Evolutionary conservation across 805 yeast species (phyloP), one percentile per base, ranked within the genome.

Genomic region (Candida nitratophila): DNA sequence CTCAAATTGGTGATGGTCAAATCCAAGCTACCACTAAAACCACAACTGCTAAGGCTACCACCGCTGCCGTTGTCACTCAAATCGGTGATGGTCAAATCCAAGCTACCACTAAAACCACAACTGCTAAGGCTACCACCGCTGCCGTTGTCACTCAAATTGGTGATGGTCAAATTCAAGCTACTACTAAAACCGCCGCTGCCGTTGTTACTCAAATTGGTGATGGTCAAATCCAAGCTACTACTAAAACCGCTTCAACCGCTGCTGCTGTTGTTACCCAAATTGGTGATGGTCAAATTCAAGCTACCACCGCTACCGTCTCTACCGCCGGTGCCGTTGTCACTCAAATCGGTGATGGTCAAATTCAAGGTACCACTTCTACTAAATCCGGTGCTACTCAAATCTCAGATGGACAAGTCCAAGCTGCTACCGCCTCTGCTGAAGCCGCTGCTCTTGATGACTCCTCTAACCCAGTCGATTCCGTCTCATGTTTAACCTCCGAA

Each of bases 381-480:
- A 47, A 54, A 16, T 47, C 60, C 32, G 52, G 58, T 48, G 66
- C 67, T 44, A 54, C 77, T 50, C 83, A 77, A 64, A 77, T 78
- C 46, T 69, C 71, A 52, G 84, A 78, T 50, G 83, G 83, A 53
- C 83, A 77, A 64, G 66, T 76, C 59, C 81, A 77, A 61, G 69
- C 70, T 37, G 61, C 68, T 44, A 60, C 62, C 22, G 50, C 53
- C n/a, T 47, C 63, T 40, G 51, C 72, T 34, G 42, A 48, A 41
- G 35, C 39, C 14, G 42, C 56, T 22, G 45, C 54, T 30, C 35
- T 50, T 17, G 33, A 47, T 20, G 48, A 45, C 30, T 10, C 46
- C 3, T 43, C 54, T 31, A 50, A 46, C 44, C 48, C 54, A 50
- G 52, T 50, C 38, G 44, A 44, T 14, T 42, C 50, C 8, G 61